These are phyloP conservation scores for Leccinum disarticulatum DNA, from an alignment of 768 basidiomycete genomes.

Conservation along the genomic window DNA sequence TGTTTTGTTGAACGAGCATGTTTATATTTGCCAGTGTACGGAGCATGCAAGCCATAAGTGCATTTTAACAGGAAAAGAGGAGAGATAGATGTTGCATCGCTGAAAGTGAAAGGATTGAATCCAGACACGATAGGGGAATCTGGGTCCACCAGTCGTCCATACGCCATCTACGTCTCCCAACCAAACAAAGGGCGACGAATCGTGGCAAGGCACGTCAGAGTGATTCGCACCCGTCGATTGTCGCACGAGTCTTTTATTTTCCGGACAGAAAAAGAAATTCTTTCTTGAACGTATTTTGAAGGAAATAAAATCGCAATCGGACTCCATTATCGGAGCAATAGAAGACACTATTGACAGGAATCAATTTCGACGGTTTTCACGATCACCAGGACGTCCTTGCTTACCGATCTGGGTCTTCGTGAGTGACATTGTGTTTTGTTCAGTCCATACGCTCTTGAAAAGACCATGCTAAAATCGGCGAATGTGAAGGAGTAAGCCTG, in stretches of 20 bases:
- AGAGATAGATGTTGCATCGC: not conserved
- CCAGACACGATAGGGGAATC: not conserved
- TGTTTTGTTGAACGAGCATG: no score
- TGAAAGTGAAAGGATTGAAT: not conserved
- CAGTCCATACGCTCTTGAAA: conserved; percentile 5
- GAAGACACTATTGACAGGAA: conserved; percentile 4
- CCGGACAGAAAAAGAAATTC: conserved; percentile 4
- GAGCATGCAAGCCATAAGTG: no score
- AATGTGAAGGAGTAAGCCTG: not conserved
- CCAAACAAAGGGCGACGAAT: not conserved
- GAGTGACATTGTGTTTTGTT: conserved; percentile 11
- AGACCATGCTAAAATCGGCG: conserved; percentile 1
- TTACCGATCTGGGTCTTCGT: conserved; percentile 8
- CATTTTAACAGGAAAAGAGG: not conserved
- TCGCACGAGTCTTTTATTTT: not conserved
- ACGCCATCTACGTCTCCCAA: not conserved
- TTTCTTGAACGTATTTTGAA: conserved; percentile 13
- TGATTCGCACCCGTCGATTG: not conserved
- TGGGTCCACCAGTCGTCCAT: not conserved
- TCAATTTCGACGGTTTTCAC: not conserved
- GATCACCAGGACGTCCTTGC: not conserved
- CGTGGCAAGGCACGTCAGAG: not conserved
- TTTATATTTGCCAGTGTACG: no score
- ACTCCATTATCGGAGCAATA: no score
- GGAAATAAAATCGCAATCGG: conserved; percentile 16